These are phyloP conservation scores for Pyrenula aspistea DNA, from an alignment of 495 filamentous ascomycete species.

Conservation along the genomic window DNA sequence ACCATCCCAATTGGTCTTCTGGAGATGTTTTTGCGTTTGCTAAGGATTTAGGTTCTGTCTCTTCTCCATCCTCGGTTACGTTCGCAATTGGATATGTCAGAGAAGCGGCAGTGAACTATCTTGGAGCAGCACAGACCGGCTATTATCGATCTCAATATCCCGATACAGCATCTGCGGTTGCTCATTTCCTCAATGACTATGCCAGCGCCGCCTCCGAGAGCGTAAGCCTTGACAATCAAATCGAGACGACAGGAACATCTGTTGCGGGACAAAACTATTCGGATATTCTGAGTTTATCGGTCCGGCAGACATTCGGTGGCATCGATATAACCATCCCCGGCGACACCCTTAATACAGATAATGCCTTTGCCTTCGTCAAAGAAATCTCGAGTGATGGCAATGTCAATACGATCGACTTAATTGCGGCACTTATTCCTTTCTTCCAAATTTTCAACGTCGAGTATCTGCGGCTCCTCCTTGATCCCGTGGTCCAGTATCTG, in stretches of 20 bases:
- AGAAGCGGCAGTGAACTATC: conserved; percentile 33
- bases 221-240: conserved; percentile 18
- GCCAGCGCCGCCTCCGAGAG: conserved; percentile 22
- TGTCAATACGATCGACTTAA: conserved; percentile 40
- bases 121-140: conserved; percentile 29
- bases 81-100: conserved; percentile 37
- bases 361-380: conserved; percentile 37
- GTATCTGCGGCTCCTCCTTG: conserved; percentile 34
- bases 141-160: conserved; percentile 27
- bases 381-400: conserved; percentile 41
- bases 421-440: conserved; percentile 36
- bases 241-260: conserved; percentile 15
- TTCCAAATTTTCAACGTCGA: conserved; percentile 35
- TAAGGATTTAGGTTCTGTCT: conserved; percentile 29
- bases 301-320: conserved; percentile 36
- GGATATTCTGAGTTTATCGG: conserved; percentile 31
- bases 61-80: conserved; percentile 14
- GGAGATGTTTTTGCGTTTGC: conserved; percentile 25
- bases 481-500: conserved; percentile 38
- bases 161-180: conserved; percentile 17
- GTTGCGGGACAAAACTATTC: conserved; percentile 31
- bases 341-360: conserved; percentile 26
- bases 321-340: conserved; percentile 33
- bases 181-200: conserved; percentile 34
- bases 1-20: conserved; percentile 19